Conservation (phyloP, 352 stramenopile genomes). For the Globisporangium middletonii region DNA sequence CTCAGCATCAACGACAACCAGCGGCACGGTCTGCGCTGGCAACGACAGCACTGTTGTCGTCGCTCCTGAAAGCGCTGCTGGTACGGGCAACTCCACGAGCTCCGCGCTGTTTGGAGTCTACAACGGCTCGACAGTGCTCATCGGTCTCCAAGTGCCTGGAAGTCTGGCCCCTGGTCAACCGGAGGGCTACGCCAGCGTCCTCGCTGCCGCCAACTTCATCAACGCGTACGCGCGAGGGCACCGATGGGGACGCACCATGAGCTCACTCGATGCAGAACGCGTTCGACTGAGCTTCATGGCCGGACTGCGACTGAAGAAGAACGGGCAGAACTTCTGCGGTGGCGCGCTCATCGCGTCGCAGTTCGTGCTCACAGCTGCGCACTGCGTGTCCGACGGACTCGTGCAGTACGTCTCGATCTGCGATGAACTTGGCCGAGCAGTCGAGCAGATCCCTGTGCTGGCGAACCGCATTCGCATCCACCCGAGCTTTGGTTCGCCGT, state of each 20-base stretch:
- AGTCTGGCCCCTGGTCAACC: neutral
- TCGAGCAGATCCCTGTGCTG: constrained; percentile 2
- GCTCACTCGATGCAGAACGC: neutral
- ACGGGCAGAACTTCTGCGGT: constrained; percentile 4
- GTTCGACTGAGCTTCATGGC: neutral
- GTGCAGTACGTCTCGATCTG: constrained; percentile 11
- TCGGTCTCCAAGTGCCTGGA: constrained; percentile 4
- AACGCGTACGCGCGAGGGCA: constrained; percentile 1
- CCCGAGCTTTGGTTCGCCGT: constrained; percentile 11
- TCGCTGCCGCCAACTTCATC: constrained; percentile 6
- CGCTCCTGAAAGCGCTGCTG: neutral
- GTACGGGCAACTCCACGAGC: neutral
- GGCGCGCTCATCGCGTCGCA: constrained; percentile 5
- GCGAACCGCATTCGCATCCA: constrained; percentile 23
- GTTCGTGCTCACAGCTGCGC: constrained; percentile 4
- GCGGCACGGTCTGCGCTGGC: constrained; percentile 2
- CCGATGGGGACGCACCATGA: neutral
- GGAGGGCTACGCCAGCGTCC: neutral
- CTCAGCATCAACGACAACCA: too few relatives aligned
- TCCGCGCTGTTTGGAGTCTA: constrained; percentile 1
- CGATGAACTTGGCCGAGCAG: neutral
- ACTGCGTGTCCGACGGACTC: constrained; percentile 9
- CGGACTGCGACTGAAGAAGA: neutral
- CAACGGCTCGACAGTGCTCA: neutral
- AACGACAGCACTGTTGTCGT: neutral